Percentiles rank a stretch among this genome's conserved stretches.
These are phyloP conservation scores for Euphorbia pulcherrima DNA, from an alignment of 345 rosid species.

Conservation along the genomic window DNA sequence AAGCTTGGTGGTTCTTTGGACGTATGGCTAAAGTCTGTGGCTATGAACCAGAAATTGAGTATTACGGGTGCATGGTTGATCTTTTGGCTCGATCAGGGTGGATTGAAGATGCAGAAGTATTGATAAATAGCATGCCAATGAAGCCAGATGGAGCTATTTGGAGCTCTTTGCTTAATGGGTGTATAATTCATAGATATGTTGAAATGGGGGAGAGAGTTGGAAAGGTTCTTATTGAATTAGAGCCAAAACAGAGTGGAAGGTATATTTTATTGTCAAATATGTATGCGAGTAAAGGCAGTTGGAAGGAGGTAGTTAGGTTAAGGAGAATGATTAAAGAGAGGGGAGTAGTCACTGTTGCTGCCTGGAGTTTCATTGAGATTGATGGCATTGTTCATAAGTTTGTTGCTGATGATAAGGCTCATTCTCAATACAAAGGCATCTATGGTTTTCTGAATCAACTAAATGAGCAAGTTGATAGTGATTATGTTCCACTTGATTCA, in stretches of 20 bases:
- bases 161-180: constrained; percentile 33
- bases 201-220: constrained; percentile 24
- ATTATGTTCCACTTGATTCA: neutral
- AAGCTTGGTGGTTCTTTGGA: constrained; percentile 34
- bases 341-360: constrained; percentile 18
- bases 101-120: constrained; percentile 23
- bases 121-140: constrained; percentile 31
- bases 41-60: constrained; percentile 29
- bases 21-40: constrained; percentile 31
- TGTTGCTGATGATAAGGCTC: constrained; percentile 19
- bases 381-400: constrained; percentile 30
- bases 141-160: constrained; percentile 32
- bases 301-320: constrained; percentile 31
- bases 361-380: constrained; percentile 38
- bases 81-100: constrained; percentile 34
- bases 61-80: constrained; percentile 41
- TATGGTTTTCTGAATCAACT: constrained; percentile 8
- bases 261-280: constrained; percentile 28
- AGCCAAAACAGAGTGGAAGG: constrained; percentile 32
- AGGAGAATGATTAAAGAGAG: constrained; percentile 28
- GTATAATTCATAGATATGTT: constrained; percentile 22
- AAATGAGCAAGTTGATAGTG: constrained; percentile 9
- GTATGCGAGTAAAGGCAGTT: constrained; percentile 29
- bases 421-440: neutral
- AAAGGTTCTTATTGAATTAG: constrained; percentile 27